These are phyloP conservation scores for Ceratobasidium sp. DNA, from an alignment of 1,284 basidiomycete genomes.

Conservation along the genomic window DNA sequence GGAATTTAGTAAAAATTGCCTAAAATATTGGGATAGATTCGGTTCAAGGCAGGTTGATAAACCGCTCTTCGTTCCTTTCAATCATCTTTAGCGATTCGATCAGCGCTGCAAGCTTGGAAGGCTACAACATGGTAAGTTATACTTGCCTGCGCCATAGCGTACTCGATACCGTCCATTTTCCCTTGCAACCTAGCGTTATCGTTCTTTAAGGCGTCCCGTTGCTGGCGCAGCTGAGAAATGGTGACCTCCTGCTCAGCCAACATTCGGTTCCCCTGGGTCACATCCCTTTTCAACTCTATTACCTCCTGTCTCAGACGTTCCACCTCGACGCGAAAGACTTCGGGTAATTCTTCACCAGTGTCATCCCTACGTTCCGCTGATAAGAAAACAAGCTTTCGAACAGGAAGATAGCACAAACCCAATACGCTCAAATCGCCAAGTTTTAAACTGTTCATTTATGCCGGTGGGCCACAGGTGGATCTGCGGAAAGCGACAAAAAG, in stretches of 20 bases:
- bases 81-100: too few species aligned
- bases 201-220: not conserved
- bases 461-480: not conserved
- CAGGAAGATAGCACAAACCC: not conserved
- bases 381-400: too few species aligned
- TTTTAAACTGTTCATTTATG: not conserved
- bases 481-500: not conserved
- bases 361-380: not conserved
- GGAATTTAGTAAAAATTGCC: not conserved
- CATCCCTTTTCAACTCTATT: not conserved
- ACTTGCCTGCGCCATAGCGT: not conserved
- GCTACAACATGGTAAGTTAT: not conserved
- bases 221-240: slow-evolving; percentile 1
- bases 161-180: not conserved
- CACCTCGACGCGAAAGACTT: not conserved
- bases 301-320: not conserved
- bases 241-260: not conserved
- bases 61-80: too few species aligned
- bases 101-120: too few species aligned
- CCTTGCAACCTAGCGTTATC: not conserved
- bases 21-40: not conserved
- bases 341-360: not conserved
- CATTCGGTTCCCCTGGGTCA: not conserved
- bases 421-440: slow-evolving; percentile 5
- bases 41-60: too few species aligned